A percentile compares a stretch with the other conserved stretches of the same genome.
Evolutionary conservation across 148 eudicot genomes (phyloP).

Genomic region (Vaccinium darrowii): DNA sequence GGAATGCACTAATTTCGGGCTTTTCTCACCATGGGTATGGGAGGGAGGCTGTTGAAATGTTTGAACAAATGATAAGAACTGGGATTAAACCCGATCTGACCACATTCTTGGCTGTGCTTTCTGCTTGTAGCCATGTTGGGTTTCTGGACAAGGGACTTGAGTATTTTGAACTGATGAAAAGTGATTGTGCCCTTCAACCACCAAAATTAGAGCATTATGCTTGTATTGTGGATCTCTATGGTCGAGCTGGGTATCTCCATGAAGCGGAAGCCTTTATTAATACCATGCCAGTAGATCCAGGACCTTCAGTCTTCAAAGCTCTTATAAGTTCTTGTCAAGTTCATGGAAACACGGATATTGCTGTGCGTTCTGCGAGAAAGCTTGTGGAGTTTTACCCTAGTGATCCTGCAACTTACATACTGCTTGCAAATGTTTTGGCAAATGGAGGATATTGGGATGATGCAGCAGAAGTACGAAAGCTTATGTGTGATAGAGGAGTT

Average conservation of each 20-base stretch:
- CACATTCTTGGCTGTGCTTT: constrained; percentile 48
- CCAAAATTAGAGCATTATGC: constrained; percentile 50
- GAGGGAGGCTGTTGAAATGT: constrained; percentile 38
- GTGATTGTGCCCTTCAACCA: constrained; percentile 23
- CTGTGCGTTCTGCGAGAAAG: constrained; percentile 35
- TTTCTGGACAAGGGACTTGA: constrained; percentile 48
- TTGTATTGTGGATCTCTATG: constrained; percentile 59
- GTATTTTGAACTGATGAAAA: constrained; percentile 44
- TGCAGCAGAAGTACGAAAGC: constrained; percentile 43
- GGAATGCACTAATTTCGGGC: constrained; percentile 59
- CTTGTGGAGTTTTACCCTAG: constrained; percentile 47
- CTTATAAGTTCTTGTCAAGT: constrained; percentile 53
- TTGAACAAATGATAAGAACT: constrained; percentile 48
- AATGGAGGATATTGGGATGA: constrained; percentile 51
- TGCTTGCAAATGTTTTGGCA: constrained; percentile 49
- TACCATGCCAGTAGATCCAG: constrained; percentile 47
- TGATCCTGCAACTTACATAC: constrained; percentile 47
- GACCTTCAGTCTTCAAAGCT: constrained; percentile 47
- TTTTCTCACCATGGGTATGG: constrained; percentile 54
- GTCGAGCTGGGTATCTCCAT: constrained; percentile 47
- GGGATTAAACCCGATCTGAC: constrained; percentile 41
- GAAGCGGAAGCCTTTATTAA: constrained; percentile 57
- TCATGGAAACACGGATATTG: constrained; percentile 52
- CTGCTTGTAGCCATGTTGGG: constrained; percentile 66
- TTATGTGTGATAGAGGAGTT: constrained; percentile 40